Base-by-base conservation (phyloP, 768 basidiomycete species). In the Wakefieldia striispora region DNA sequence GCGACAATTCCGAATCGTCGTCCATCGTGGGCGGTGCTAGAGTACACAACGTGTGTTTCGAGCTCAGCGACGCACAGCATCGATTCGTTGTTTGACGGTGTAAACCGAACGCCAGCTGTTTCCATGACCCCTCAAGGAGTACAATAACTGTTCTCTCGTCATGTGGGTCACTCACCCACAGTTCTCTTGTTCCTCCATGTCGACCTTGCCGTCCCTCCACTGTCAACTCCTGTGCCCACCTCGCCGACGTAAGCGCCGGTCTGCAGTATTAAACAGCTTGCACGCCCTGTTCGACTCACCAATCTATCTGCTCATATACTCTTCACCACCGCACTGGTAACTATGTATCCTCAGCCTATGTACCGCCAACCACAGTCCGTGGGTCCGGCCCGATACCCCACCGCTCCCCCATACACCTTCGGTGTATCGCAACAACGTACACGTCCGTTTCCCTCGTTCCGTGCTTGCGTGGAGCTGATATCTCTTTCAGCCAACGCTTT, bases 1-100 rank as follows among this genome's bases (percentile, higher is more conserved):
- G 82, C 43, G 71, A 65, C 54, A 86, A 78, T 23, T 50, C 50
- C 40, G 88, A 87, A 71, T 91, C 87, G 43, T 79, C 75, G 71
- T 88, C 82, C 86, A 89, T 88, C 43, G 58, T 35, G 49, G 51
- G n/a, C n/a, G n/a, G n/a, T 43, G 17, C 42, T 23, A 36, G 19
- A 27, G 38, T 13, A 33, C 19, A 13, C 26, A 26, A 6, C 35
- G 29, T 38, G 44, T 51, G 45, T 33, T 40, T 56, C 23, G 24
- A 23, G 23, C 23, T 23, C 23, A 23, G 23, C 23, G 6, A 23
- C 23, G 23, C 23, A 6, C 23, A 3, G 23, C 23, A 23, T 23
- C 23, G 23, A 6, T n/a, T n/a, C n/a, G n/a, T n/a, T n/a, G n/a
- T n/a, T 11, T 29, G 29, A 12, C 29, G 6, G 29, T 29, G 12